Evolutionary conservation across 352 stramenopile species (phyloP), one percentile per base, ranked within the genome.

Genomic region (Phytophthora crassamura): DNA sequence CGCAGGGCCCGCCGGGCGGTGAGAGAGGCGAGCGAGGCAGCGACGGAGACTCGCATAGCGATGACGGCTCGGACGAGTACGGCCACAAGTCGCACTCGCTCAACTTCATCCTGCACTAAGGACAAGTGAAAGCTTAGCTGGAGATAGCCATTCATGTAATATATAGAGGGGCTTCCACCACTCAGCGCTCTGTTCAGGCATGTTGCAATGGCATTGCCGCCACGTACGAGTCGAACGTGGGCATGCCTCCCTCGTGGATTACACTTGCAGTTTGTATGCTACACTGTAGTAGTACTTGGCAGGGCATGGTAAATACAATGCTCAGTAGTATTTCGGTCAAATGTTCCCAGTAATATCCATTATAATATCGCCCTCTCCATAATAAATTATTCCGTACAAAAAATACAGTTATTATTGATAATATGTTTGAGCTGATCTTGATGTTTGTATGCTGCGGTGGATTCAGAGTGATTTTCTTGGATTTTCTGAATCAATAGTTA

Each of bases 41-140:
- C 22, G 74, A 80, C 30, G 76, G 57, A 36, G 66, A 74, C 33
- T 51, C 50, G 40, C 42, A 79, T 41, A 88, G 78, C 55, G 80
- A 84, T 49, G 72, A 88, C 16, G 82, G 76, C 49, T 89, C 79
- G 35, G 83, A 93, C 55, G 77, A 82, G 42, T 80, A 67, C 46
- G 81, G 59, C 9, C 74, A 78, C 41, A 93, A 93, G 72, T 88
- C 79, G 42, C 85, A 93, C 67, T 91, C 85, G 60, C 79, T 93
- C 62, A 91, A 93, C 75, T 93, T 90, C 47, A 93, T 93, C 35
- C 66, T 93, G 62, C 83, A 91, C 73, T 93, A 64, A 72, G 49
- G 41, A 39, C 34, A 43, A 10, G 16, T 34, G 40, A 59, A 54
- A 10, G 7, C 36, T 38, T 39, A 54, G 15, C 18, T 25, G 20